Base-by-base conservation (phyloP, 2,329 filamentous ascomycete species). In the Aureobasidium sp. region DNA sequence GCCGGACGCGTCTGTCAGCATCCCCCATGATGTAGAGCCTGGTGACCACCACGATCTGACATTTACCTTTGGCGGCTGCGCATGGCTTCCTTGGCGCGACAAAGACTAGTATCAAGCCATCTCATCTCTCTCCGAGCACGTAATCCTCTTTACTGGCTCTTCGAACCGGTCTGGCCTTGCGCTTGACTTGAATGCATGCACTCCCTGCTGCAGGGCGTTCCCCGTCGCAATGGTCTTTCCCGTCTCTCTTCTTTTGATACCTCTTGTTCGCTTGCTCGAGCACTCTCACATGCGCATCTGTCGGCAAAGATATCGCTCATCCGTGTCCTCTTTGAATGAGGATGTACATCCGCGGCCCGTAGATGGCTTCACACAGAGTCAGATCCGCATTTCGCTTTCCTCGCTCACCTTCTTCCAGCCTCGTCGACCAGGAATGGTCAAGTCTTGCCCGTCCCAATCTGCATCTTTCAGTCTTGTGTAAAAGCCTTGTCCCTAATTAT, bases 181-280 rank as follows among this genome's bases (percentile, higher is more conserved):
- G 15, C 54, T 39, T 47, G 42, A 58, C 54, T 48, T 58, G 54
- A n/a, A 39, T 13, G n/a, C 42, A 58, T 58, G 54, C 54, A 58
- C 54, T 47, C 54, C 39, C 54, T 48, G 42, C 54, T 58, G 54
- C 54, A 48, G 29, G 54, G 54, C 42, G 42, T 58, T 45, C 30
- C 27, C 25, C 45, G 32, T 48, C 25, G 53, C 29, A 7, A 36
- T 34, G 21, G 10, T 32, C 53, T 5, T 8, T 58, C 13, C 39
- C 42, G 42, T 58, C 8, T 15, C 7, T 34, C 21, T 39, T 25
- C n/a, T 27, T 15, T n/a, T 42, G 9, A 34, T 27, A n/a, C n/a
- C 7, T n/a, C 21, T 47, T 15, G 30, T 48, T 58, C 54, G 53
- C 53, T 45, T 57, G 53, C 41, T 34, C 53, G 39, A 27, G 41